These are phyloP conservation scores for Ophiognomonia clavigignenti-juglandacearum DNA, from an alignment of 2,329 filamentous ascomycete genomes.

Conservation along the genomic window DNA sequence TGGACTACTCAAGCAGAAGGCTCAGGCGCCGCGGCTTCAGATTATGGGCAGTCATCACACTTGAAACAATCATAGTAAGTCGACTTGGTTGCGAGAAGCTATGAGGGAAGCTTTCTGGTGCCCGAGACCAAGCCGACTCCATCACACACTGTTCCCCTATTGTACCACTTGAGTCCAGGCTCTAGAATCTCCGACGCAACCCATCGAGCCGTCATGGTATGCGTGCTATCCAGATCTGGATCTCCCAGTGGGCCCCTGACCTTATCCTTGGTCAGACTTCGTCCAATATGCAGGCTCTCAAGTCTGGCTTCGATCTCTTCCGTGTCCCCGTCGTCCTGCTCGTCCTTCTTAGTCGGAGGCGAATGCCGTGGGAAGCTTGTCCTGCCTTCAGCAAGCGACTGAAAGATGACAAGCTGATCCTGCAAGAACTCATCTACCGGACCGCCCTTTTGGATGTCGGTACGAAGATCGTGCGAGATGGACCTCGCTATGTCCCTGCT, in stretches of 20 bases:
- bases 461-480: conserved; percentile 40
- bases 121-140: conserved; percentile 33
- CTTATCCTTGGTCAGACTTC: conserved; percentile 38
- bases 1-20: no score
- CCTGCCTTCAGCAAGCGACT: conserved; percentile 49
- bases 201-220: conserved; percentile 58
- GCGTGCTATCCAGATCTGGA: conserved; percentile 37
- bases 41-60: no score
- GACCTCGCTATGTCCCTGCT: conserved; percentile 35
- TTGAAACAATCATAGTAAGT: no score
- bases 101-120: no score
- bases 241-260: conserved; percentile 48
- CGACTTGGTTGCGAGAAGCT: no score
- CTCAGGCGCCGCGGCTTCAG: no score
- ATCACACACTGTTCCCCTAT: conserved; percentile 44
- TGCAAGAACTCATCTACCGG: conserved; percentile 54
- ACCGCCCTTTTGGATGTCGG: conserved; percentile 39
- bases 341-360: conserved; percentile 2
- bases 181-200: conserved; percentile 45
- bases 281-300: conserved; percentile 25
- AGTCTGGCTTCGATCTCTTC: conserved; percentile 8
- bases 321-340: conserved; percentile 9
- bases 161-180: conserved; percentile 43
- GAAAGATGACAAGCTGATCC: conserved; percentile 58
- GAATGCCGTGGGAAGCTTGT: conserved; percentile 37